phyloP scores from a whole-genome alignment of 306 rosid genomes.

The Casuarina glauca region DNA sequence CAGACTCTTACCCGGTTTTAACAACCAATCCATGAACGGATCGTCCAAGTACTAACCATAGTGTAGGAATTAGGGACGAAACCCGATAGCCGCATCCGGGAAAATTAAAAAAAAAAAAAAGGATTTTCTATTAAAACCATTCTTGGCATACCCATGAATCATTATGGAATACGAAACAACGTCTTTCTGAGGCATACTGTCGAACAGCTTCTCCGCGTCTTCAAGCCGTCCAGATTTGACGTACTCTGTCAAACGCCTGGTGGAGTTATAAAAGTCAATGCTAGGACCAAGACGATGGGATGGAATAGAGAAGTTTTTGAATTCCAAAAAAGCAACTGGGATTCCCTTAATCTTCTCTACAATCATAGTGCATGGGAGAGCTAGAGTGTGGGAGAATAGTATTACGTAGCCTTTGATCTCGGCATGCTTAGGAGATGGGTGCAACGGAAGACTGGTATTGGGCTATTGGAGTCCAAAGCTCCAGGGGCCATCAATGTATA shows the following conservation, averaged over 20 bases:
- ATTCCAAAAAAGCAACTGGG: neutral
- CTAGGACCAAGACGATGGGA: neutral
- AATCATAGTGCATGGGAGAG: neutral
- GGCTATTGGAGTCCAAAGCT: constrained; percentile 3
- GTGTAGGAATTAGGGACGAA: constrained; percentile 21
- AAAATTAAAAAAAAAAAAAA: neutral
- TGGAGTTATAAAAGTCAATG: neutral
- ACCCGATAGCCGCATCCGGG: constrained; percentile 8
- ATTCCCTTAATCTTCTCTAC: neutral
- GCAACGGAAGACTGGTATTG: neutral
- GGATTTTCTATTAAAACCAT: constrained; percentile 1
- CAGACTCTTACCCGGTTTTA: constrained; percentile 7
- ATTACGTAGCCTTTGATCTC: neutral
- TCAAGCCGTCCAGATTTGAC: constrained; percentile 8
- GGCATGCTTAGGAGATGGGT: neutral
- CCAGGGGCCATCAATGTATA: neutral
- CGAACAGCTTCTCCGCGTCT: constrained; percentile 23
- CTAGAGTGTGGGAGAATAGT: too few species aligned
- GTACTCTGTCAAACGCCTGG: constrained; percentile 2
- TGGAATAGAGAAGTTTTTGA: neutral
- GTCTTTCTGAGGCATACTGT: constrained; percentile 10
- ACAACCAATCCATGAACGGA: constrained; percentile 7
- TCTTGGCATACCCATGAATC: constrained; percentile 23
- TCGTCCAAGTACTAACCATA: constrained; percentile 17
- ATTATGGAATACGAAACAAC: constrained; percentile 20